Base-by-base conservation (phyloP, 768 basidiomycete genomes). In the Tephrocybe sp. region DNA sequence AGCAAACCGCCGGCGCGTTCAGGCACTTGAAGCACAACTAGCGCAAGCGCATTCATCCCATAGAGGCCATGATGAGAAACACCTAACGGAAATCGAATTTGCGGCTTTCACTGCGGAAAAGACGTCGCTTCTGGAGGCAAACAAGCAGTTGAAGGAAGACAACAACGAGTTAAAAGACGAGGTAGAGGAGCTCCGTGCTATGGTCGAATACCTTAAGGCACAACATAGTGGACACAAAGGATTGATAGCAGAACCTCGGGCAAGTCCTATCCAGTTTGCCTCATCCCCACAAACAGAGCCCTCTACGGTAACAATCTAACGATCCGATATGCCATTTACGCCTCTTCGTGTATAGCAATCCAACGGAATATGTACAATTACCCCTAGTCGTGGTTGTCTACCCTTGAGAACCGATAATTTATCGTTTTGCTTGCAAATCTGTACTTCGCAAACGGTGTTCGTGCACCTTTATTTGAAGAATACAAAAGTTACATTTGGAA, bases 201-300 rank as follows among this genome's bases (percentile, higher is more conserved):
- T 86, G 76, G 73, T 90, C 10, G 87, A 90, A 58, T 60, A 82
- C 18, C 64, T 90, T 59, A 86, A 79, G 57, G 77, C 73, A 42
- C 79, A 83, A 58, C 67, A 78, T 42, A 78, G 71, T 48, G 81
- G 81, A 8, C 64, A 59, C 40, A 66, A 57, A 51, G 69, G 72
- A 23, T 30, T 75, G 41, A 63, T 81, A 18, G 75, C 75, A 44
- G 78, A 80, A 47, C 73, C 78, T 3, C 72, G 76, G 46, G 65
- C 72, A 34, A 78, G 78, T 58, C 66, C 77, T 25, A 45, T 68
- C 48, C 54, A 69, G 34, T 60, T 61, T 43, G 50, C 51, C 7
- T 61, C 34, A 45, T 37, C 45, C 12, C 7, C 9, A 32, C 28
- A 21, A 4, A 9, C n/a, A 39, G 38, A 39, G 34, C 17, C 17